Conservation (phyloP, 2,329 filamentous ascomycete genomes). For the Fusarium camptoceras region DNA sequence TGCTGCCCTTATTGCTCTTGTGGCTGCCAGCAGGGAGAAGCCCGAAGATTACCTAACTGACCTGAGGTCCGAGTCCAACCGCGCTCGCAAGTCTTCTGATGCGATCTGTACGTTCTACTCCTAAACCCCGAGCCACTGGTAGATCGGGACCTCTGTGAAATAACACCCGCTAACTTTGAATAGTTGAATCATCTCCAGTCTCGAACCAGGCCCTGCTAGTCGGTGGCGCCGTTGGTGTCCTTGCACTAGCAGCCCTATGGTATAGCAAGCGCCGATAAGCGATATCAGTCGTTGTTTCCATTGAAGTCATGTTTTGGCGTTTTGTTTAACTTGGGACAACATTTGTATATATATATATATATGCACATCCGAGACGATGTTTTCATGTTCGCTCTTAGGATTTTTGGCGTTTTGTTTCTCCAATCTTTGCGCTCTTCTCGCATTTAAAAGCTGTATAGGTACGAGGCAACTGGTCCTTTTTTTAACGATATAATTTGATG, state of each 20-base stretch:
- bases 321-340: slow-evolving; percentile 4
- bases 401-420: slow-evolving; percentile 31
- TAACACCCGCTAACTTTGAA: slow-evolving; percentile 38
- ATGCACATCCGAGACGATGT: slow-evolving; percentile 26
- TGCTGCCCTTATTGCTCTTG: slow-evolving; percentile 91
- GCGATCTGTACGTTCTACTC: slow-evolving; percentile 47
- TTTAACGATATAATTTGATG: slow-evolving; percentile 18
- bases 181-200: slow-evolving; percentile 49
- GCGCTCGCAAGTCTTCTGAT: slow-evolving; percentile 50
- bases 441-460: slow-evolving; percentile 31
- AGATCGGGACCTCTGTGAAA: not conserved
- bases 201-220: slow-evolving; percentile 50
- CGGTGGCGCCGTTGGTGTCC: slow-evolving; percentile 53
- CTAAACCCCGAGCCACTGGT: slow-evolving; percentile 9
- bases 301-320: slow-evolving; percentile 12
- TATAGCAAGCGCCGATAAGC: slow-evolving; percentile 49
- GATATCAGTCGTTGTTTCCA: not conserved
- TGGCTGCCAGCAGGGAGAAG: slow-evolving; percentile 78
- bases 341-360: slow-evolving; percentile 39
- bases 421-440: slow-evolving; percentile 6
- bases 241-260: slow-evolving; percentile 55
- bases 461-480: slow-evolving; percentile 24
- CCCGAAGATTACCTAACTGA: slow-evolving; percentile 57
- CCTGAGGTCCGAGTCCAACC: slow-evolving; percentile 55
- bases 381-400: slow-evolving; percentile 24